phyloP scores from a whole-genome alignment of 768 basidiomycete species.

The Amanita exitialis region DNA sequence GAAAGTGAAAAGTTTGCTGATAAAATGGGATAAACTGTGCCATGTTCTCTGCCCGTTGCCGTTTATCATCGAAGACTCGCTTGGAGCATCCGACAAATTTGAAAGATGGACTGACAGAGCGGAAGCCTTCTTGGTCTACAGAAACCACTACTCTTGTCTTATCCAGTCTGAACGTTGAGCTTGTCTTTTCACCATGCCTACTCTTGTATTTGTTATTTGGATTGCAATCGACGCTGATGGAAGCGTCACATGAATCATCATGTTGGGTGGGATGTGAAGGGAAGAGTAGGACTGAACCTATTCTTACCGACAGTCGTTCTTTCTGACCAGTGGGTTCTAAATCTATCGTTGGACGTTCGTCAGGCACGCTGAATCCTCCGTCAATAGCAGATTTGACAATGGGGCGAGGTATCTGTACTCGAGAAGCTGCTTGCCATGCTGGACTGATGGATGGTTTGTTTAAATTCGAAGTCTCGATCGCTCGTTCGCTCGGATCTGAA shows the following conservation, averaged over 20 bases:
- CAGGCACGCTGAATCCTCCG: background rate
- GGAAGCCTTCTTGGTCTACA: constrained; percentile 82
- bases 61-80: constrained; percentile 16
- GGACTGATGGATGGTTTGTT: background rate
- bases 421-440: background rate
- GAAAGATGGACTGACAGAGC: constrained; percentile 50
- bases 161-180: background rate
- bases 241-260: background rate
- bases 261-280: background rate
- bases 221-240: background rate
- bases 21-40: constrained; percentile 57
- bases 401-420: background rate
- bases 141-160: constrained; percentile 24
- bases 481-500: background rate
- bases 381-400: background rate
- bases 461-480: background rate
- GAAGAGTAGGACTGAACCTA: background rate
- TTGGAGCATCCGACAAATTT: constrained; percentile 41
- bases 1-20: constrained; percentile 55
- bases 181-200: background rate
- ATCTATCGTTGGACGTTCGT: background rate
- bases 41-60: constrained; percentile 31
- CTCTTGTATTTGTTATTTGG: background rate
- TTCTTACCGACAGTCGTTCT: background rate
- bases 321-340: background rate